Percentiles rank a stretch among this genome's conserved stretches.
These are phyloP conservation scores for Globisporangium irregulare DNA, from an alignment of 352 stramenopile species.

Conservation along the genomic window DNA sequence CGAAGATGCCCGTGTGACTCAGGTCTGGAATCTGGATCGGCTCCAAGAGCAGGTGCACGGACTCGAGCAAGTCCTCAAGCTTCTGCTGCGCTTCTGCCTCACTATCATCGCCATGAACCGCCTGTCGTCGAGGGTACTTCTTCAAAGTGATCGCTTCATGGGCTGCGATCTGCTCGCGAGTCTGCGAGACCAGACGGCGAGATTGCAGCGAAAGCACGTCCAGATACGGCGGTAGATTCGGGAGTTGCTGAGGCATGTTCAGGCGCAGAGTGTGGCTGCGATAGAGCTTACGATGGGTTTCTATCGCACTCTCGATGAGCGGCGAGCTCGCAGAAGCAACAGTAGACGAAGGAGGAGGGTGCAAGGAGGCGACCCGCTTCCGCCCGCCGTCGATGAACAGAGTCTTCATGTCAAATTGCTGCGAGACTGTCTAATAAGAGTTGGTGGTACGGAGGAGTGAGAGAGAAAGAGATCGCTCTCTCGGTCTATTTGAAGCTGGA, in stretches of 20 bases:
- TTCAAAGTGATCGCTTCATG: conserved; percentile 13
- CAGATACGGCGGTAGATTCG: conserved; percentile 34
- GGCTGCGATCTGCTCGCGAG: conserved; percentile 29
- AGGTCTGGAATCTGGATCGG: conserved; percentile 61
- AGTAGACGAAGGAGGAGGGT: neutral
- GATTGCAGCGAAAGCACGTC: conserved; percentile 69
- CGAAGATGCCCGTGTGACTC: conserved; percentile 45
- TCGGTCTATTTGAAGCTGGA: neutral
- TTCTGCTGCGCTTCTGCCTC: conserved; percentile 14
- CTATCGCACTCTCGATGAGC: neutral
- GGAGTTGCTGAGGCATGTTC: neutral
- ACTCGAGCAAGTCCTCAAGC: conserved; percentile 37
- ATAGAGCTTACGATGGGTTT: neutral
- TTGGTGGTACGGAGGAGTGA: too few relatives aligned
- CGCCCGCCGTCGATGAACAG: neutral
- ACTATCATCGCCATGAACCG: neutral
- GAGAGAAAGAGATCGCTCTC: neutral
- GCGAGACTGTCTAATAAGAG: too few relatives aligned
- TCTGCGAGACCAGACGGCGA: conserved; percentile 39
- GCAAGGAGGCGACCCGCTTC: neutral
- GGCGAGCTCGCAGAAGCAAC: neutral
- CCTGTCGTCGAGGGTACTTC: conserved; percentile 8
- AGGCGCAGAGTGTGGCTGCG: neutral
- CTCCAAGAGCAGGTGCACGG: conserved; percentile 51
- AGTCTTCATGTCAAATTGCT: neutral